Evolutionary conservation across 2,329 filamentous ascomycete genomes (phyloP).

Genomic region (Neofusicoccum parvum): DNA sequence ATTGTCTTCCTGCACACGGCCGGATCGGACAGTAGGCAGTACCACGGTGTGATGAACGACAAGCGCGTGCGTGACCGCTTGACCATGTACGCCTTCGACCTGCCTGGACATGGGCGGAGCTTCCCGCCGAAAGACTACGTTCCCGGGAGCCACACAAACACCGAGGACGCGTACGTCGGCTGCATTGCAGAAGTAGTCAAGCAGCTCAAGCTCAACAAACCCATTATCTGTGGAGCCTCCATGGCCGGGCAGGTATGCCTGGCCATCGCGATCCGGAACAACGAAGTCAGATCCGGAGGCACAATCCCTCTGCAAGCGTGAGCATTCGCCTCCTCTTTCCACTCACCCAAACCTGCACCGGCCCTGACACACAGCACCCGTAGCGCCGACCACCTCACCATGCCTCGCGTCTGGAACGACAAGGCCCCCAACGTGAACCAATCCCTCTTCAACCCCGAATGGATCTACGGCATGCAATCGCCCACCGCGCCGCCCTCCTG

Average conservation of each 20-base stretch:
- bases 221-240: conserved; percentile 53
- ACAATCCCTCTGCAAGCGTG: conserved; percentile 51
- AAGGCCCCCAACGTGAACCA: conserved; percentile 52
- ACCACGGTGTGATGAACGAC: conserved; percentile 57
- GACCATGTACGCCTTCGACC: conserved; percentile 54
- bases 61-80: conserved; percentile 49
- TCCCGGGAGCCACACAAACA: conserved; percentile 51
- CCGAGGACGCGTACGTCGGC: conserved; percentile 46
- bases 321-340: conserved; percentile 7
- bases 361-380: neutral
- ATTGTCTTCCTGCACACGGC: conserved; percentile 51
- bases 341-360: neutral
- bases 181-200: conserved; percentile 24
- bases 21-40: conserved; percentile 52
- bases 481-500: conserved; percentile 49
- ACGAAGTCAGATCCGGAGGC: conserved; percentile 50
- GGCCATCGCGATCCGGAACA: conserved; percentile 49
- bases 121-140: conserved; percentile 48
- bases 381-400: conserved; percentile 44
- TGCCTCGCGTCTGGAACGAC: conserved; percentile 50
- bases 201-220: conserved; percentile 40
- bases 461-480: conserved; percentile 54
- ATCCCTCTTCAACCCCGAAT: conserved; percentile 51
- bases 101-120: conserved; percentile 52
- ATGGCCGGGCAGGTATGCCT: conserved; percentile 55